Conservation (phyloP, 768 basidiomycete genomes). For the Terana coerulea region DNA sequence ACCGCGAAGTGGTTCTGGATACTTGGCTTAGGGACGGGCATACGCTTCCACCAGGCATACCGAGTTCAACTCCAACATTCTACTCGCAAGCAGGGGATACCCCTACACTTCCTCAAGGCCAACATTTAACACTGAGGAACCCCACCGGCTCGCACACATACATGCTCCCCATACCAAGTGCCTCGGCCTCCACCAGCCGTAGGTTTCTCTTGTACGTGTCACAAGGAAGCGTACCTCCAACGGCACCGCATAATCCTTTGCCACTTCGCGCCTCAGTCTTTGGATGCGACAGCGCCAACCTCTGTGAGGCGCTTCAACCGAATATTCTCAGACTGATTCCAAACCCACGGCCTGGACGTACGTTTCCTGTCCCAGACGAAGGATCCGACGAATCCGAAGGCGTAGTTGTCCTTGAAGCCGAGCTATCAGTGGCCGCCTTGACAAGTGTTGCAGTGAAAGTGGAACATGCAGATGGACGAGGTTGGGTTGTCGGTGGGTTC, state of each 20-base stretch:
- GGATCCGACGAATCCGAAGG: conserved; percentile 77
- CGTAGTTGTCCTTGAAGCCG: conserved; percentile 58
- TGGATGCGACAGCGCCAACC: conserved; percentile 34
- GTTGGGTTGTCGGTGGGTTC: conserved; percentile 63
- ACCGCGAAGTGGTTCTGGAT: conserved; percentile 43
- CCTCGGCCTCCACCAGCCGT: conserved; percentile 5
- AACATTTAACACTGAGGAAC: conserved; percentile 38
- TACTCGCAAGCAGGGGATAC: conserved; percentile 2
- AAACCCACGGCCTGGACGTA: conserved; percentile 44
- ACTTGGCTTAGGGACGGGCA: conserved; percentile 69
- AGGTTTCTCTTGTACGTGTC: conserved; percentile 58
- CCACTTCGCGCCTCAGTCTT: conserved; percentile 46
- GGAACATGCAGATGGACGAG: conserved; percentile 45
- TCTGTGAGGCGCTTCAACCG: conserved; percentile 32
- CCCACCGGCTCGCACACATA: conserved; percentile 44
- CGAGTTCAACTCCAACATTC: neutral
- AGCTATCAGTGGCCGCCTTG: conserved; percentile 27
- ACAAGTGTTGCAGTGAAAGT: conserved; percentile 53
- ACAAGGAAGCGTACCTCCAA: conserved; percentile 47
- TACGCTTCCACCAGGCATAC: conserved; percentile 31
- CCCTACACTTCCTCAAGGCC: conserved; percentile 1
- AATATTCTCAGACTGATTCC: conserved; percentile 58
- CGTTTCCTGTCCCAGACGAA: conserved; percentile 65
- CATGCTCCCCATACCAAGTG: conserved; percentile 43
- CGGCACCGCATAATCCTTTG: conserved; percentile 46